phyloP scores from a whole-genome alignment of 1,284 basidiomycete genomes.

The Hortiboletus rubellus region DNA sequence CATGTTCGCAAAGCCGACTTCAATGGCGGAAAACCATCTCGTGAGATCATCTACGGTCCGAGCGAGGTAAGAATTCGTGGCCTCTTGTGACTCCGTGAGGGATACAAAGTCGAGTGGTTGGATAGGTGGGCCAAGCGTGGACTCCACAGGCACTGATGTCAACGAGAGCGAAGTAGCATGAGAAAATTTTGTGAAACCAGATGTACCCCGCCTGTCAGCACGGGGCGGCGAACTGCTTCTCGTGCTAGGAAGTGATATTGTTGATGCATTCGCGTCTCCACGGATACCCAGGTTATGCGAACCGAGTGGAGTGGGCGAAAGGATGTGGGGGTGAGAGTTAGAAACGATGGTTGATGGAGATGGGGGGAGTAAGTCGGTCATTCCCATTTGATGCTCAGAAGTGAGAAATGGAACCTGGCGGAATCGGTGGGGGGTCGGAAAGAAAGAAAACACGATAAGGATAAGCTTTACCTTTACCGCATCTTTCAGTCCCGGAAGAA shows the following conservation, averaged over 20 bases:
- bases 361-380: slow-evolving; percentile 72
- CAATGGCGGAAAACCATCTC: slow-evolving; percentile 79
- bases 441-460: neutral
- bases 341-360: slow-evolving; percentile 64
- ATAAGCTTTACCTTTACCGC: slow-evolving; percentile 58
- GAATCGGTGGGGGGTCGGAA: slow-evolving; percentile 2
- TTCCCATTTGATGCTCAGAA: slow-evolving; percentile 67
- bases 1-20: slow-evolving; percentile 66
- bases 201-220: slow-evolving; percentile 28
- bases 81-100: slow-evolving; percentile 60
- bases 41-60: slow-evolving; percentile 78
- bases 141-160: slow-evolving; percentile 33
- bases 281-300: slow-evolving; percentile 33
- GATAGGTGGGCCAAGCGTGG: slow-evolving; percentile 45
- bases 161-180: slow-evolving; percentile 33
- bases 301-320: slow-evolving; percentile 44
- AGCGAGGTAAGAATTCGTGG: slow-evolving; percentile 71
- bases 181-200: slow-evolving; percentile 27
- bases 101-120: slow-evolving; percentile 67
- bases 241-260: slow-evolving; percentile 42
- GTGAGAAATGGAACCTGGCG: slow-evolving; percentile 61
- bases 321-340: slow-evolving; percentile 44
- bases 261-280: slow-evolving; percentile 31
- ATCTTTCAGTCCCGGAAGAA: slow-evolving; percentile 65
- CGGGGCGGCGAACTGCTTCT: slow-evolving; percentile 42